A percentile compares a stretch with the other conserved stretches of the same genome.
phyloP scores from a whole-genome alignment of 306 rosid genomes.

The Glycyrrhiza uralensis region DNA sequence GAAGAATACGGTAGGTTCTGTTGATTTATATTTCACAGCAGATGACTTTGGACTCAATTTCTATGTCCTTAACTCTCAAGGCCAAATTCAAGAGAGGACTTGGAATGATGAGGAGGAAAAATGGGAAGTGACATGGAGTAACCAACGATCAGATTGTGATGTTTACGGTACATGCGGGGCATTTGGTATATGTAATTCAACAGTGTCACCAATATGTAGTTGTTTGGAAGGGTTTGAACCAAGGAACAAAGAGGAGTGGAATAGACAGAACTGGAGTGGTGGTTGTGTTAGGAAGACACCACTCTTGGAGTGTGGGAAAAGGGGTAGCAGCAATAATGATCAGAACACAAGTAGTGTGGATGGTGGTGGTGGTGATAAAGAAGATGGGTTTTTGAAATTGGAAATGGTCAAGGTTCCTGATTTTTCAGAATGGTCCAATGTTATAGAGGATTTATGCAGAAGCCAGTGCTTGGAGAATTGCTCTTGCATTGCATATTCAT shows the following conservation, averaged over 20 bases:
- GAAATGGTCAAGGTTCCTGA: constrained; percentile 41
- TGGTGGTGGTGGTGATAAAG: too few species aligned
- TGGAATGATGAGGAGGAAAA: background rate
- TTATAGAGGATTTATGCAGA: background rate
- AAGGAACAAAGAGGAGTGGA: constrained; percentile 32
- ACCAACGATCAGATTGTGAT: constrained; percentile 20
- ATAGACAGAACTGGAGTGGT: constrained; percentile 25
- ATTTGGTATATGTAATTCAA: constrained; percentile 23
- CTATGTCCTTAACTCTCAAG: constrained; percentile 13
- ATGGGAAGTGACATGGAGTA: background rate
- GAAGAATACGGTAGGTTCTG: background rate
- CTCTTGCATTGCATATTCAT: constrained; percentile 21
- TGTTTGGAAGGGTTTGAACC: constrained; percentile 49
- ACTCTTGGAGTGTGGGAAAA: background rate
- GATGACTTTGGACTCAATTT: background rate
- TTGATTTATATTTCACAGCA: background rate
- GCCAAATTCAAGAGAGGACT: background rate
- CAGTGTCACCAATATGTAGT: constrained; percentile 23
- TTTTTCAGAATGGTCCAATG: background rate
- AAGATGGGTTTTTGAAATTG: constrained; percentile 36
- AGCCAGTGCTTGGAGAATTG: constrained; percentile 30
- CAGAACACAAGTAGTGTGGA: background rate
- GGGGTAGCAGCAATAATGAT: background rate
- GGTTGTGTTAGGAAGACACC: constrained; percentile 38
- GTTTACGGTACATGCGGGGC: constrained; percentile 43